Evolutionary conservation across 2,329 filamentous ascomycete genomes (phyloP), one percentile per base, ranked within the genome.

Genomic region (Tricladium varicosporioides): DNA sequence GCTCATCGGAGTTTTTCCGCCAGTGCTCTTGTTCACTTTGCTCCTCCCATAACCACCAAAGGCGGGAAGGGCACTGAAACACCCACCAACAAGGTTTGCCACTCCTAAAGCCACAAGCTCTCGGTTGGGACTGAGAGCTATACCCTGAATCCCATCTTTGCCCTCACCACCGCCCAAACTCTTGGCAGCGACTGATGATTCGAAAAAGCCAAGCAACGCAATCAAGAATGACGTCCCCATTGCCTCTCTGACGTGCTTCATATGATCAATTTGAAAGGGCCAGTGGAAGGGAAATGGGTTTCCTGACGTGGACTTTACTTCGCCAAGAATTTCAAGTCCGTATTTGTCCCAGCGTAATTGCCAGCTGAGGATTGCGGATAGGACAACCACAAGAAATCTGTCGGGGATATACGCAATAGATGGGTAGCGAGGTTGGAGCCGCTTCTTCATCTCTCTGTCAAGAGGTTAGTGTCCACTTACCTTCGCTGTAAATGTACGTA

Each of bases 11-110:
- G 90, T 97, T 71, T 87, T 90, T 31, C 91, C 93, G 36, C 94
- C 94, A 1, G 94, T 97, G 50, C 89, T 89, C 63, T 87, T 87
- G 75, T 97, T 97, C 64, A 99, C 89, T 73, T 97, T 97, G 74
- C 92, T 97, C 70, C 94, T 82, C 9, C 92, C 94, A 70, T 99
- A 99, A 8, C 94, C 94, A 15, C 94, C 94, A 78, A 99, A 99
- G 0, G 91, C 90, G 5, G 94, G 94, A 18, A 99, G 79, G 16
- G 91, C 87, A 86, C 93, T 92, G 74, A 97, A 97, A 68, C 92
- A 89, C 1, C 91, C 89, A 8, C 92, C 92, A 2, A 96, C 76
- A n/a, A 97, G 76, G 72, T 99, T 99, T 11, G 93, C 92, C 5
- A 91, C 82, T 1, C 94, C 94, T 0, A 99, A 79, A 0, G 94